Evolutionary conservation across 1,284 basidiomycete genomes (phyloP), one percentile per base, ranked within the genome.

Genomic region (Trametes sp.): DNA sequence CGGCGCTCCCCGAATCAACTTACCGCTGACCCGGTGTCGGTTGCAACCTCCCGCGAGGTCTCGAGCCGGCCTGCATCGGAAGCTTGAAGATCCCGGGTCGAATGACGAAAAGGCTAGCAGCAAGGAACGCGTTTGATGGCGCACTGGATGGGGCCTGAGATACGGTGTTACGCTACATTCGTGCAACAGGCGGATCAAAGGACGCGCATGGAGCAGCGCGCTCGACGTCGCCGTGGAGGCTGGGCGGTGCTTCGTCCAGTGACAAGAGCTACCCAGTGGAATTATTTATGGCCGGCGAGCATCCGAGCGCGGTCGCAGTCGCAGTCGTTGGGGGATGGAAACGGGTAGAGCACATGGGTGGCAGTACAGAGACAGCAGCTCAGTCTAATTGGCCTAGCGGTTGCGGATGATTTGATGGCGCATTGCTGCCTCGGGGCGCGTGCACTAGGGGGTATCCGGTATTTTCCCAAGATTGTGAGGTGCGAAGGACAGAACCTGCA

Each of bases 271-370:
- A 19, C 38, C 31, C 6, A n/a, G 21, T 6, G 42, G n/a, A n/a
- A n/a, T n/a, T n/a, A n/a, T 16, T 23, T 13, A 14, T 7, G 33
- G 26, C 41, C 46, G 41, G 28, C 44, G 41, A 29, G n/a, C 4
- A 45, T 2, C 13, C 23, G 41, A 14, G 28, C 6, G 28, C 21
- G 35, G 11, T 23, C 23, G 14, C 4, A 26, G 9, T n/a, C 38
- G 41, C 28, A 31, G 38, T 24, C 49, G 45, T 58, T 41, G 11
- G 49, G 50, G 51, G 33, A 49, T 28, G 42, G 28, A 31, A 55
- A 28, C 49, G n/a, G 49, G 54, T 48, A 54, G 57, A 64, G 59
- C 63, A 64, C 59, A 61, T 64, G 63, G 51, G 38, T 44, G 55
- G 52, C 58, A 53, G 57, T 56, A 51, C 58, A 41, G 59, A 57